Percentiles rank a stretch among this genome's conserved stretches.
Conservation (phyloP, 108 stramenopile species). For the Aureococcus anophagefferens region DNA sequence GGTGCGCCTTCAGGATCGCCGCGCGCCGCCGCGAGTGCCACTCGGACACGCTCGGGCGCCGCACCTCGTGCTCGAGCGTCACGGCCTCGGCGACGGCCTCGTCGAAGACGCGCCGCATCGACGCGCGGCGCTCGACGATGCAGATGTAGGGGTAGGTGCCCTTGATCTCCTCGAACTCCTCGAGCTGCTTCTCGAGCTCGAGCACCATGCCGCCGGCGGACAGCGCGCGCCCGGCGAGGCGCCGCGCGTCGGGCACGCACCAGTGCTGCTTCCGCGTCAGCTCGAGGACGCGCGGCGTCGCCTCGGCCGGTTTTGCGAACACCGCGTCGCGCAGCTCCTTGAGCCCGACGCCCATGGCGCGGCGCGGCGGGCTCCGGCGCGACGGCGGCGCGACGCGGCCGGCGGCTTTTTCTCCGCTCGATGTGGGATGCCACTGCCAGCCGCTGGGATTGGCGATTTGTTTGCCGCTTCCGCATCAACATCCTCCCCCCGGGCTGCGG, state of each 20-base stretch:
- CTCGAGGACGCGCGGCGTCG: not conserved
- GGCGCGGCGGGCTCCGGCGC: too few species aligned
- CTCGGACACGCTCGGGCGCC: not conserved
- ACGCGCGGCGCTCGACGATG: too few species aligned
- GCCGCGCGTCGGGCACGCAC: not conserved
- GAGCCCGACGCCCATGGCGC: too few species aligned
- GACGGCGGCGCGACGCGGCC: too few species aligned
- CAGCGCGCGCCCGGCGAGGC: not conserved
- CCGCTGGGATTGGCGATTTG: too few species aligned
- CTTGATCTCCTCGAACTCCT: not conserved
- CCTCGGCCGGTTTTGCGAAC: too few species aligned
- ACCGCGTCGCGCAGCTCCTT: too few species aligned
- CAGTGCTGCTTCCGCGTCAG: not conserved
- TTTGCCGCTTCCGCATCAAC: too few species aligned
- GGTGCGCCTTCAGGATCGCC: not conserved
- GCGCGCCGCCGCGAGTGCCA: not conserved
- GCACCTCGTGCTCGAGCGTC: not conserved
- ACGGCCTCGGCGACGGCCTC: not conserved
- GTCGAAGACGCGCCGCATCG: not conserved
- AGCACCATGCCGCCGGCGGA: not conserved
- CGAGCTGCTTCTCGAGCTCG: not conserved
- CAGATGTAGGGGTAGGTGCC: too few species aligned
- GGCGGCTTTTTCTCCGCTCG: too few species aligned
- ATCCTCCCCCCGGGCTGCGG: too few species aligned
- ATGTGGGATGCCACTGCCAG: too few species aligned